Evolutionary conservation across 2,329 filamentous ascomycete species (phyloP), one percentile per base, ranked within the genome.

Genomic region (Talaromyces marneffei): DNA sequence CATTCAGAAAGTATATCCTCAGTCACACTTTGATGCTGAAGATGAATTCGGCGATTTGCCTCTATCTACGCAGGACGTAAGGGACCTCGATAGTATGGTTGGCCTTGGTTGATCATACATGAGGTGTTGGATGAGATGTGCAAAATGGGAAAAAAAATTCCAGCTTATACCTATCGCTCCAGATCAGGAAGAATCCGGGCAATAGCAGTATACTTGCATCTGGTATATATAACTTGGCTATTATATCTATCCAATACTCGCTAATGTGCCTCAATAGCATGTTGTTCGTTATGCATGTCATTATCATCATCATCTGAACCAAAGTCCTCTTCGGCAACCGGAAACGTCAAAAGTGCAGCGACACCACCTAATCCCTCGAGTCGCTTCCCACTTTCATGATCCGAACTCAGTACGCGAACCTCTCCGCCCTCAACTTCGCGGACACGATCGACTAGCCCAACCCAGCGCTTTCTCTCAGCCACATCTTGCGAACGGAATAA

Each of bases 331-430:
- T 95, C 92, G 18, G 85, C 78, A 39, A 97, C 82, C 0, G 94
- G 92, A 72, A 92, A 99, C 12, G 93, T 97, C 65, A 97, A 78
- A 29, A 97, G 88, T 1, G 92, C 92, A 16, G 93, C 94, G 64
- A 99, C 88, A 18, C 92, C 90, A 1, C 94, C 92, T 63, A 97
- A 74, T 12, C 87, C 89, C 66, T 92, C 90, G 14, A 99, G 77
- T 63, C 92, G 82, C 77, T 89, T 88, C 0, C 94, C 94, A 73
- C 92, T 97, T 78, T 97, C 93, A 74, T 97, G 93, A 70, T 95
- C 89, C 69, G 90, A 92, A 74, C 93, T 97, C 29, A 97, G 77
- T n/a, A 97, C 85, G 59, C 90, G 82, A 0, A 91, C 90, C 66
- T 97, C 92, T 1, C 93, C 94, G 4, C 93, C 94, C 65, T 91